These are phyloP conservation scores for Phytophthora hibernalis DNA, from an alignment of 352 stramenopile species.

Conservation along the genomic window DNA sequence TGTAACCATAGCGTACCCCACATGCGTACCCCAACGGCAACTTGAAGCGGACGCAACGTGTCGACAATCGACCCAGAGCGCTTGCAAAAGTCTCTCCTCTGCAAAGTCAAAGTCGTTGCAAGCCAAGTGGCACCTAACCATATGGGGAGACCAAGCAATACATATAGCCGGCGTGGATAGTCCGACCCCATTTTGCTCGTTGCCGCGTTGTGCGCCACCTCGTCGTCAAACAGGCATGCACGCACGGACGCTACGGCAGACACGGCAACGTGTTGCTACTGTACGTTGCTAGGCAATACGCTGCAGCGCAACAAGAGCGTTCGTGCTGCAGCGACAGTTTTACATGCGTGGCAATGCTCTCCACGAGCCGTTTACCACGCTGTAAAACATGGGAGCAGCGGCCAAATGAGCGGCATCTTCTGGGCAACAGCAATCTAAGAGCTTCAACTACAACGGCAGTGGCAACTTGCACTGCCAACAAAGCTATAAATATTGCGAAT, in stretches of 20 bases:
- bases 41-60: background rate
- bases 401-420: background rate
- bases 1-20: constrained; percentile 9
- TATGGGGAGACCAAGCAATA: constrained; percentile 21
- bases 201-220: constrained; percentile 28
- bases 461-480: too few relatives aligned
- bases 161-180: constrained; percentile 30
- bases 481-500: too few relatives aligned
- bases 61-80: background rate
- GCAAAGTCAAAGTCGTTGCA: constrained; percentile 7
- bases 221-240: constrained; percentile 29
- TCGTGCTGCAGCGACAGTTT: background rate
- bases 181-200: constrained; percentile 20
- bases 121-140: constrained; percentile 19
- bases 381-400: background rate
- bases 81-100: background rate
- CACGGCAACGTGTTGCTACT: background rate
- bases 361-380: background rate
- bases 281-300: background rate
- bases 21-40: background rate
- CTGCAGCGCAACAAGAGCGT: background rate
- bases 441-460: too few relatives aligned
- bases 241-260: background rate
- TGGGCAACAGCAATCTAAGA: background rate
- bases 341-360: background rate